phyloP scores from a whole-genome alignment of 164 flowering plant genomes.

The Aristolochia californica region DNA sequence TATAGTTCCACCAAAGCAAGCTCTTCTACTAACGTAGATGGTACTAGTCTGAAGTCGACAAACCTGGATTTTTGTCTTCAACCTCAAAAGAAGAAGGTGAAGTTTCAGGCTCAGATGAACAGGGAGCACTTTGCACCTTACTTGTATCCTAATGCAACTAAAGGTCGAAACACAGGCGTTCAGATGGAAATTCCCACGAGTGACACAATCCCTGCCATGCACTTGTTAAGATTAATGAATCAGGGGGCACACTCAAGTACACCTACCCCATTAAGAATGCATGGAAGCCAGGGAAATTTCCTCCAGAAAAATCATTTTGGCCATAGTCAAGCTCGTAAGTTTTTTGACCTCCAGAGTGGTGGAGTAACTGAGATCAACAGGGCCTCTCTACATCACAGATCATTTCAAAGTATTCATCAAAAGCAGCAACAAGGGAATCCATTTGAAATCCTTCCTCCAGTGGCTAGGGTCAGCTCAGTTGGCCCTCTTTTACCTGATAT shows the following conservation, averaged over 20 bases:
- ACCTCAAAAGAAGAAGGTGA: constrained; percentile 16
- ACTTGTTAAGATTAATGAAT: constrained; percentile 65
- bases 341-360: constrained; percentile 8
- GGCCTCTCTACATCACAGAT: constrained; percentile 7
- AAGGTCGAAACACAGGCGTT: constrained; percentile 15
- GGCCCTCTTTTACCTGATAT: constrained; percentile 16
- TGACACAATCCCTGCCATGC: constrained; percentile 58
- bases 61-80: background rate
- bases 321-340: constrained; percentile 15
- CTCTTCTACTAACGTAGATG: too few species aligned
- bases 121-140: constrained; percentile 11
- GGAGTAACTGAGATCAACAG: constrained; percentile 13
- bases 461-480: constrained; percentile 13
- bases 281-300: constrained; percentile 3
- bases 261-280: constrained; percentile 8
- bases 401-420: constrained; percentile 20
- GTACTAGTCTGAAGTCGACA: too few species aligned
- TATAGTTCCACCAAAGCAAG: too few species aligned
- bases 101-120: constrained; percentile 12
- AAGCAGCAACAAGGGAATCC: constrained; percentile 8
- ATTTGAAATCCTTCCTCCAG: constrained; percentile 14
- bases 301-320: constrained; percentile 15
- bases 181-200: constrained; percentile 39
- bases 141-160: constrained; percentile 15
- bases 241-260: constrained; percentile 24